phyloP scores from a whole-genome alignment of 208 protist genomes.

The Trichomonas vaginalis region DNA sequence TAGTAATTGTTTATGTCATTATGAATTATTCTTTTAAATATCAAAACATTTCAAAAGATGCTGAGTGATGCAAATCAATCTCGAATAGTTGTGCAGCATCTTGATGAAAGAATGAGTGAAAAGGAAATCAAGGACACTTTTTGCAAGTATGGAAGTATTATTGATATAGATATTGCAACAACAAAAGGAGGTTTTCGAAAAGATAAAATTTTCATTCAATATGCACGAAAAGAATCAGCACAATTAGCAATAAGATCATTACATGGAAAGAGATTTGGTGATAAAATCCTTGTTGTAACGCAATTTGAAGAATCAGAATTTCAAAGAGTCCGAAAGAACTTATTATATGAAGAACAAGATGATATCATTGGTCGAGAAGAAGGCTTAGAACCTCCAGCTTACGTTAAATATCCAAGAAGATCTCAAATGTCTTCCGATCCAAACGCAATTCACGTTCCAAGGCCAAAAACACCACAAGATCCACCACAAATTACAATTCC shows the following conservation, averaged over 20 bases:
- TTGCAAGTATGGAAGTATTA: background rate
- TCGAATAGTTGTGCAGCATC: background rate
- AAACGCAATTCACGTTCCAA: background rate
- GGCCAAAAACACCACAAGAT: background rate
- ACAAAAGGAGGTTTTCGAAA: background rate
- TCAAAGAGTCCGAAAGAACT: background rate
- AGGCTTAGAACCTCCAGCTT: background rate
- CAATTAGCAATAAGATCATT: background rate
- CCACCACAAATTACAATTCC: background rate
- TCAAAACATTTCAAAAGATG: background rate
- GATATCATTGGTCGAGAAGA: background rate
- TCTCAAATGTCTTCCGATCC: background rate
- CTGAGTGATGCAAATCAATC: background rate
- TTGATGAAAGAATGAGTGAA: background rate
- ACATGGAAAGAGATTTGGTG: background rate
- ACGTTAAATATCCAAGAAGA: background rate
- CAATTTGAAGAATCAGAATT: background rate
- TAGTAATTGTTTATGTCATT: no score
- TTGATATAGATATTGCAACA: background rate
- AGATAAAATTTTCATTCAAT: background rate
- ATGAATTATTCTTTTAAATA: background rate
- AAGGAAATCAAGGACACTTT: background rate
- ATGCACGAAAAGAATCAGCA: background rate
- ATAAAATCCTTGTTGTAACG: background rate
- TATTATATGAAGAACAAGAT: background rate